Conservation (phyloP, 1,284 basidiomycete genomes). For the Ganoderma sinense region DNA sequence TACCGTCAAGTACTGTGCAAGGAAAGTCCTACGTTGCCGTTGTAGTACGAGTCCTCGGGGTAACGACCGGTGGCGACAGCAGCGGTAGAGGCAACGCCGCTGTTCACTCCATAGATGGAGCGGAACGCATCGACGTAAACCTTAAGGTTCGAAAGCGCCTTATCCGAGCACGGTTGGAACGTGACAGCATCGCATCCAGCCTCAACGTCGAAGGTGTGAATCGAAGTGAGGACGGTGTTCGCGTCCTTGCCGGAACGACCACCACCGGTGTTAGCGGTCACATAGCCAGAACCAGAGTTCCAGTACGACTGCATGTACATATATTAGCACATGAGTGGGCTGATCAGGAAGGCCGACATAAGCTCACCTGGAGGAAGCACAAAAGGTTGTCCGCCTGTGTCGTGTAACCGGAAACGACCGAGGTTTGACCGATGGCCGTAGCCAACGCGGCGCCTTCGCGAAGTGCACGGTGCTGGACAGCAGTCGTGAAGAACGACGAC, state of each 20-base stretch:
- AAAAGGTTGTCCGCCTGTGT: conserved; percentile 48
- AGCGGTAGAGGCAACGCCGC: conserved; percentile 47
- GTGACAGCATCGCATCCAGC: conserved; percentile 60
- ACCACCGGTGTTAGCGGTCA: conserved; percentile 51
- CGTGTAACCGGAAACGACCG: conserved; percentile 42
- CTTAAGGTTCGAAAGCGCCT: conserved; percentile 60
- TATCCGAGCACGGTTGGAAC: conserved; percentile 69
- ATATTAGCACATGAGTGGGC: background rate
- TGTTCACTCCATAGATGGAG: conserved; percentile 58
- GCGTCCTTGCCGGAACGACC: conserved; percentile 52
- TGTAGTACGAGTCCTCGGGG: conserved; percentile 58
- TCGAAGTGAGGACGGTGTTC: conserved; percentile 53
- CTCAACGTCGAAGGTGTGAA: conserved; percentile 55
- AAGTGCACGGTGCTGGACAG: conserved; percentile 54
- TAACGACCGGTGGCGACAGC: conserved; percentile 64
- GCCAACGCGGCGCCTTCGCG: conserved; percentile 49
- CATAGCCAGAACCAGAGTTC: conserved; percentile 44
- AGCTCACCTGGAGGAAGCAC: conserved; percentile 52
- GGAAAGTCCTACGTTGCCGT: conserved; percentile 52
- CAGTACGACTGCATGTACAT: conserved; percentile 45
- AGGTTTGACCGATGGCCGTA: conserved; percentile 43
- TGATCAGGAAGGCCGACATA: background rate
- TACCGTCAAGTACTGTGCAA: background rate
- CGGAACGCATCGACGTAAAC: conserved; percentile 63
- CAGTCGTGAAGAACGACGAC: conserved; percentile 56